Percentiles rank a stretch among this genome's conserved stretches.
These are phyloP conservation scores for Colletotrichum orchidophilum DNA, from an alignment of 2,329 filamentous ascomycete species.

Conservation along the genomic window DNA sequence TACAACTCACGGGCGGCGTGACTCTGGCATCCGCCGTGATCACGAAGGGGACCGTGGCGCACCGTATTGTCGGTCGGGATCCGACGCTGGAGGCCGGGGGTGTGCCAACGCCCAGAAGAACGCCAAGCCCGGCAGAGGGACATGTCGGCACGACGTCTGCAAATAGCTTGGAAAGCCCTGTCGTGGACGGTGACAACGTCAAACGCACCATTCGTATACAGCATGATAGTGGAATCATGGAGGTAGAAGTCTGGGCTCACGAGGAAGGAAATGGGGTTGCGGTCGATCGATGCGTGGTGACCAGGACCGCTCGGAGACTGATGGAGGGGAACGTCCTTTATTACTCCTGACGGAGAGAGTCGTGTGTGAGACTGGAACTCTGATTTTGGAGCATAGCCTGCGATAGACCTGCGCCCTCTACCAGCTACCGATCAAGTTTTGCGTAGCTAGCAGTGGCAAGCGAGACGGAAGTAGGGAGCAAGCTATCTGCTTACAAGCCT, in stretches of 20 bases:
- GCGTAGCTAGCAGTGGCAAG: neutral
- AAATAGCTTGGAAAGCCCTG: neutral
- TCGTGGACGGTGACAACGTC: neutral
- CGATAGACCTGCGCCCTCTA: neutral
- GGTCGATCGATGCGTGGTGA: slow-evolving; percentile 41
- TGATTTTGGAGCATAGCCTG: neutral
- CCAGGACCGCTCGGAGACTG: slow-evolving; percentile 43
- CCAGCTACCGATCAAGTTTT: too few species aligned
- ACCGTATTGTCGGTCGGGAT: slow-evolving; percentile 31
- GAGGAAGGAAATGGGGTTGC: slow-evolving; percentile 33
- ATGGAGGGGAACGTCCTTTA: slow-evolving; percentile 45
- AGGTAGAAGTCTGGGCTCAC: slow-evolving; percentile 37
- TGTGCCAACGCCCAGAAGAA: slow-evolving; percentile 35
- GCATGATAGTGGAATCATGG: slow-evolving; percentile 42
- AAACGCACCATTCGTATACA: slow-evolving; percentile 35
- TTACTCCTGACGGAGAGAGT: slow-evolving; percentile 25
- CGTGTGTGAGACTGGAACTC: too few species aligned
- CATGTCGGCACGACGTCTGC: neutral
- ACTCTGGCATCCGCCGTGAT: slow-evolving; percentile 56
- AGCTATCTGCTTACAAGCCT: too few species aligned
- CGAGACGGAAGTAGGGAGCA: too few species aligned
- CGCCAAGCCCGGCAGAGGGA: slow-evolving; percentile 35
- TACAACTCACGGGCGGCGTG: slow-evolving; percentile 62
- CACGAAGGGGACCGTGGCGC: slow-evolving; percentile 51
- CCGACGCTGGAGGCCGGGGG: neutral